Conservation (phyloP, 176 grass and related monocot genomes). For the Musa itinerans region DNA sequence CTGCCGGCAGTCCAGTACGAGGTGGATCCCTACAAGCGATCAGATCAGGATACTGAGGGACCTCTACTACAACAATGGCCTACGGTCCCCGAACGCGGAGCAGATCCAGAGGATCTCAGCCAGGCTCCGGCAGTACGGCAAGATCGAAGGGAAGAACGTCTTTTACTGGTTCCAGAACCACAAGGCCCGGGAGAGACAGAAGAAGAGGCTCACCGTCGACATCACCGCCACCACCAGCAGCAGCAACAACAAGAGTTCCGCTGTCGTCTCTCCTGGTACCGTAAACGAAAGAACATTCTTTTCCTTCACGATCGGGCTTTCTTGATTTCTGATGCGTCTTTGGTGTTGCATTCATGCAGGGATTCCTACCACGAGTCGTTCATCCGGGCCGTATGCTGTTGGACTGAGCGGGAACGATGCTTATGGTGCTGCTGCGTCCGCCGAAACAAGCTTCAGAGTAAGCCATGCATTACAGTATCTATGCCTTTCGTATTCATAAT, state of each 20-base stretch:
- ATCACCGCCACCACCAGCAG: neutral
- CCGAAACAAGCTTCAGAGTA: slow-evolving; percentile 40
- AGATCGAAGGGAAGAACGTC: slow-evolving; percentile 98
- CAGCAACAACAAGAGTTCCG: neutral
- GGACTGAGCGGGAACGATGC: slow-evolving; percentile 2
- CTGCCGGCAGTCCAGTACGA: slow-evolving; percentile 47
- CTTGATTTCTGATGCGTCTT: neutral
- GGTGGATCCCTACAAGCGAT: slow-evolving; percentile 87
- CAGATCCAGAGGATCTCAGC: slow-evolving; percentile 92
- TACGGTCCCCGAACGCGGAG: slow-evolving; percentile 78
- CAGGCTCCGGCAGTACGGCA: slow-evolving; percentile 66
- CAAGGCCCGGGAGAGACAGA: slow-evolving; percentile 94
- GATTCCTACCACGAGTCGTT: neutral
- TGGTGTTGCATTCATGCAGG: slow-evolving; percentile 8
- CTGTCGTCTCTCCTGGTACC: slow-evolving; percentile 17
- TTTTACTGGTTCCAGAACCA: slow-evolving; percentile 99
- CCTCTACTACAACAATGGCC: slow-evolving; percentile 77
- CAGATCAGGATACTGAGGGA: slow-evolving; percentile 78
- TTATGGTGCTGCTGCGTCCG: slow-evolving; percentile 12
- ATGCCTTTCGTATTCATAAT: no score
- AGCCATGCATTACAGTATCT: neutral
- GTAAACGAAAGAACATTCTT: neutral
- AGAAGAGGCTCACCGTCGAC: slow-evolving; percentile 58
- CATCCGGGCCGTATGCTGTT: slow-evolving; percentile 11
- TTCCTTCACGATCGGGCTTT: neutral